Conservation (phyloP, 78 protist species). For the Paratrimastix pyriformis region DNA sequence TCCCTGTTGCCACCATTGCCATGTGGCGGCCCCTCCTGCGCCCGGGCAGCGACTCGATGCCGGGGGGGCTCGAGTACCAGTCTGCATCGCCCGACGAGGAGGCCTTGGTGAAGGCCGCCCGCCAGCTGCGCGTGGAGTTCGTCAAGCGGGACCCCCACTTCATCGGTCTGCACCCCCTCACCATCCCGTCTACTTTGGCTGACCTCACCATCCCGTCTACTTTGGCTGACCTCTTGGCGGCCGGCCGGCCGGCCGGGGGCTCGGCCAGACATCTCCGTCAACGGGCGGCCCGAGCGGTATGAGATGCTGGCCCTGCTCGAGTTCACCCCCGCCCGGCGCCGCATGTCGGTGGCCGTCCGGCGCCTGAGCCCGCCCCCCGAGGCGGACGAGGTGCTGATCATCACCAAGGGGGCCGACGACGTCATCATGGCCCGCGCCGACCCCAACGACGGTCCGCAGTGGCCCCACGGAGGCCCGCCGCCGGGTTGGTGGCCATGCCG, state of each 20-base stretch:
- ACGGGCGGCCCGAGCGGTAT: neutral
- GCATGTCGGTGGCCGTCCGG: neutral
- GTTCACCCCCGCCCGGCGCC: neutral
- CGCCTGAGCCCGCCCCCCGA: neutral
- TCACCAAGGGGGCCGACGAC: slow-evolving; percentile 13
- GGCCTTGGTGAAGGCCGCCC: neutral
- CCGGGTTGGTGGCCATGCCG: too few relatives aligned
- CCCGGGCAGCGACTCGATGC: neutral
- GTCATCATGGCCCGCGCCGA: neutral
- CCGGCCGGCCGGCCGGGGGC: neutral
- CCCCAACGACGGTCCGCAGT: too few relatives aligned
- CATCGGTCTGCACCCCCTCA: neutral
- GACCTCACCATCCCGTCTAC: neutral
- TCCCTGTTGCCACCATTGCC: too few relatives aligned
- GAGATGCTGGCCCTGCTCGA: slow-evolving; percentile 3
- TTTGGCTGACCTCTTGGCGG: neutral
- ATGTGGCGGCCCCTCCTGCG: neutral
- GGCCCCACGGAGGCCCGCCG: too few relatives aligned
- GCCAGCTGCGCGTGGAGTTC: neutral
- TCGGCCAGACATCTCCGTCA: too few relatives aligned
- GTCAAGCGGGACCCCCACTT: neutral
- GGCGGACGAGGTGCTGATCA: neutral
- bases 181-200: neutral
- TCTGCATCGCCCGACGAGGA: neutral
- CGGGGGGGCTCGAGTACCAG: neutral